Conservation (phyloP, 1,139 yeast species). For the Protomyces pachydermus region DNA sequence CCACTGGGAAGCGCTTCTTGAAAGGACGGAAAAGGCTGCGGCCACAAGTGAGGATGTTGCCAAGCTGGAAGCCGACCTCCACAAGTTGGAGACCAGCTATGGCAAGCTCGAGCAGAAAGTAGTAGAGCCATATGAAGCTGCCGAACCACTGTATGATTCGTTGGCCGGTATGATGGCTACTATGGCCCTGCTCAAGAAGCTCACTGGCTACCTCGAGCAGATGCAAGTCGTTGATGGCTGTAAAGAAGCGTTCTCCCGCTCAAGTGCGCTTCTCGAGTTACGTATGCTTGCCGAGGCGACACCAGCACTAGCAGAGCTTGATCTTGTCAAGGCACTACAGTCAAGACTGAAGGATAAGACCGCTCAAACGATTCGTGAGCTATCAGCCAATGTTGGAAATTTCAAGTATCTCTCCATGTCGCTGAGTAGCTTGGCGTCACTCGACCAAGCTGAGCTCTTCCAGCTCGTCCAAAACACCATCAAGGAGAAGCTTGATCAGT, state of each 20-base stretch:
- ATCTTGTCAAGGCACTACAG: conserved; percentile 1
- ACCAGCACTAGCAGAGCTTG: conserved; percentile 12
- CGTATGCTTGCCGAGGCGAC: neutral
- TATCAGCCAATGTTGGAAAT: neutral
- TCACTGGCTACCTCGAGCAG: neutral
- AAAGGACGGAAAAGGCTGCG: conserved; percentile 20
- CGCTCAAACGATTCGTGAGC: conserved; percentile 6
- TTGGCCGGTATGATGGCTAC: conserved; percentile 8
- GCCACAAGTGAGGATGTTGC: conserved; percentile 8
- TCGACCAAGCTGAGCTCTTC: conserved; percentile 4
- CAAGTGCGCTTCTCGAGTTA: conserved; percentile 2
- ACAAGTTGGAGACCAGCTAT: neutral
- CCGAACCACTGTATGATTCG: conserved; percentile 13
- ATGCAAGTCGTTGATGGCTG: conserved; percentile 1
- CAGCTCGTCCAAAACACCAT: neutral
- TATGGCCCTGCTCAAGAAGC: conserved; percentile 6
- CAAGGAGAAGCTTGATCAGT: neutral
- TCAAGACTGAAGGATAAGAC: neutral
- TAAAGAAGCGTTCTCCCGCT: neutral
- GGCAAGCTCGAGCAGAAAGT: conserved; percentile 10
- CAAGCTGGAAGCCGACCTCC: conserved; percentile 2
- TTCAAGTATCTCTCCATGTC: conserved; percentile 1
- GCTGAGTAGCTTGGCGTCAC: neutral
- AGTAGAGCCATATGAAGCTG: conserved; percentile 16
- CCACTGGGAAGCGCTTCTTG: conserved; percentile 16